phyloP scores from a whole-genome alignment of 169 alveolate species.

The Plasmodium blacklocki region DNA sequence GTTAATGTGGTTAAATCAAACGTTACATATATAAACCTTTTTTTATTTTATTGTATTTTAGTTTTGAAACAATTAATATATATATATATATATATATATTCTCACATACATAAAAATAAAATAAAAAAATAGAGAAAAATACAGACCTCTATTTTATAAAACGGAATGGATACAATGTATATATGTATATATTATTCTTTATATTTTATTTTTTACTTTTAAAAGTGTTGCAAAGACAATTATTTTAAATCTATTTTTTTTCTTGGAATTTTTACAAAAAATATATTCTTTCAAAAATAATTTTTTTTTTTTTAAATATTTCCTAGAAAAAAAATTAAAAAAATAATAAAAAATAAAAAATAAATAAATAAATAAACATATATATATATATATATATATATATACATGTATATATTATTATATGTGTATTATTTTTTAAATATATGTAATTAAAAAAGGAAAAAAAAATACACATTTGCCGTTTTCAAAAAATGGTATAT shows the following conservation, averaged over 20 bases:
- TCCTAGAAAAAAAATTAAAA: neutral
- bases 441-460: no score
- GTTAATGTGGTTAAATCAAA: no score
- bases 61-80: no score
- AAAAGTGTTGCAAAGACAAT: slow-evolving; percentile 29
- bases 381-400: neutral
- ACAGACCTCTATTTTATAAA: no score
- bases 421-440: no score
- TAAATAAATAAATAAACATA: neutral
- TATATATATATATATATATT: neutral
- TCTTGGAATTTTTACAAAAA: slow-evolving; percentile 1
- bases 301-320: no score
- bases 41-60: no score
- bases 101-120: neutral
- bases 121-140: slow-evolving; percentile 2
- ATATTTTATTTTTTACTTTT: neutral
- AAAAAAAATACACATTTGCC: no score
- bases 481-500: no score
- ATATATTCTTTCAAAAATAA: neutral
- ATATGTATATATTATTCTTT: neutral
- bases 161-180: neutral
- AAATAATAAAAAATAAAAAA: neutral
- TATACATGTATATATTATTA: neutral
- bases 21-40: no score
- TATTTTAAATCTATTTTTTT: neutral